Evolutionary conservation across 441 rosid genomes (phyloP), one percentile per base, ranked within the genome.

Genomic region (Erodium texanum): DNA sequence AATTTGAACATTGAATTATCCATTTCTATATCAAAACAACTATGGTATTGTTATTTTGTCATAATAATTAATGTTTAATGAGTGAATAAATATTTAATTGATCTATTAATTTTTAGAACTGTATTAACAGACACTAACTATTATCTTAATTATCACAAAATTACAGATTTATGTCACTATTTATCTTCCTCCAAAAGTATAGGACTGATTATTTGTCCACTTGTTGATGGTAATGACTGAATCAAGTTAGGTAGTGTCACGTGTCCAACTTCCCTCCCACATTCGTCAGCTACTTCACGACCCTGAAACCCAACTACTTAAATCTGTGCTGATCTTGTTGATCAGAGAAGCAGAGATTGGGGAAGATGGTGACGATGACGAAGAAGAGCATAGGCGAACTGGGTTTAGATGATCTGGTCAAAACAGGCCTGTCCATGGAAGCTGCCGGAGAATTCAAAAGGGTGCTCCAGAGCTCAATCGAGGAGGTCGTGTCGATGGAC

Each of bases 401-500:
- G 75, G 76, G 78, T 23, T 59, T 82, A 5, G 75, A 77, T 3
- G 98, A 89, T 19, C 79, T 85, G 71, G 68, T 81, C 58, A 75
- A 70, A 52, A 89, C 85, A 10, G 92, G 95, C n/a, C 52, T 92
- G 65, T 70, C 70, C 52, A 8, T 34, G 19, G 82, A 77, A 62
- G 89, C 82, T 14, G 93, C 93, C 3, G 70, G 71, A 50, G 65
- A 77, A 29, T 71, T 92, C 68, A 69, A 80, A 0, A 69, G 50
- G 70, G 45, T 73, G 32, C 74, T 87, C 20, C 73, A 58, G 50
- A 16, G 22, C 0, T 52, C 58, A 8, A 15, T 45, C 5, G 54
- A 14, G 18, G 54, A 12, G 5, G 54, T 38, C 0, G 54, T 16
- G 54, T 45, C 16, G 24, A 66, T 27, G 61, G 93, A 82, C 65